Evolutionary conservation across 1,284 basidiomycete species (phyloP).

Genomic region (Vanrija sp.): DNA sequence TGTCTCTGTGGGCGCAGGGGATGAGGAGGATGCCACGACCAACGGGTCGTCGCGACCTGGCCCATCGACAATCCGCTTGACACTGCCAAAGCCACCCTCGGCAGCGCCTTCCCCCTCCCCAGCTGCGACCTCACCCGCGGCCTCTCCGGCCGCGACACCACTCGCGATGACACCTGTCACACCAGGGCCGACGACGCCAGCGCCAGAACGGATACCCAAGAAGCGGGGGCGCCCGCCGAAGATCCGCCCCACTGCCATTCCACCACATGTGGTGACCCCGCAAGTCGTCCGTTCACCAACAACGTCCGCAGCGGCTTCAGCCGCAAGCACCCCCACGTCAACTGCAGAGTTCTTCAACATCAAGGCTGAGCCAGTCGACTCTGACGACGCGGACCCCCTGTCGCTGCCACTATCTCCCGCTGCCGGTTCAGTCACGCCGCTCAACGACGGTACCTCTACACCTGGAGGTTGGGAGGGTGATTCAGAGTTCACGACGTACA

Average conservation of each 20-base stretch:
- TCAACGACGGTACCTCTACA: not conserved
- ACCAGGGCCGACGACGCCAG: constrained; percentile 9
- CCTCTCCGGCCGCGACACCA: not conserved
- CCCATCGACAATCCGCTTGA: not conserved
- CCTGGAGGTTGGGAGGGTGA: constrained; percentile 5
- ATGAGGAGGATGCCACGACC: too few relatives aligned
- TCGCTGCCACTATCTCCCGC: constrained; percentile 13
- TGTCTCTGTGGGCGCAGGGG: too few relatives aligned
- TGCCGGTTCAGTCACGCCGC: not conserved
- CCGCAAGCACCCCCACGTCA: not conserved
- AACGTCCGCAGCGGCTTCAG: too few relatives aligned
- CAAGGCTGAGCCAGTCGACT: constrained; percentile 10
- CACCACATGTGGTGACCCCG: constrained; percentile 16
- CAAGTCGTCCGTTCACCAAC: constrained; percentile 3
- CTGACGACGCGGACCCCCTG: constrained; percentile 12
- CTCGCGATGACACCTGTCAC: constrained; percentile 2
- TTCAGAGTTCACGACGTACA: constrained; percentile 10
- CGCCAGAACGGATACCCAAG: not conserved
- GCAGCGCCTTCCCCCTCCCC: constrained; percentile 2
- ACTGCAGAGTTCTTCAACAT: constrained; percentile 5
- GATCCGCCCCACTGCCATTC: constrained; percentile 14
- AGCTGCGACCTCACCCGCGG: constrained; percentile 1
- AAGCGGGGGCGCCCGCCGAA: constrained; percentile 14
- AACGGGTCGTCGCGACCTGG: not conserved
- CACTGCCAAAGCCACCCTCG: not conserved